phyloP scores from a whole-genome alignment of 192 early-diverging fungal species.

The Entomortierella chlamydospora region DNA sequence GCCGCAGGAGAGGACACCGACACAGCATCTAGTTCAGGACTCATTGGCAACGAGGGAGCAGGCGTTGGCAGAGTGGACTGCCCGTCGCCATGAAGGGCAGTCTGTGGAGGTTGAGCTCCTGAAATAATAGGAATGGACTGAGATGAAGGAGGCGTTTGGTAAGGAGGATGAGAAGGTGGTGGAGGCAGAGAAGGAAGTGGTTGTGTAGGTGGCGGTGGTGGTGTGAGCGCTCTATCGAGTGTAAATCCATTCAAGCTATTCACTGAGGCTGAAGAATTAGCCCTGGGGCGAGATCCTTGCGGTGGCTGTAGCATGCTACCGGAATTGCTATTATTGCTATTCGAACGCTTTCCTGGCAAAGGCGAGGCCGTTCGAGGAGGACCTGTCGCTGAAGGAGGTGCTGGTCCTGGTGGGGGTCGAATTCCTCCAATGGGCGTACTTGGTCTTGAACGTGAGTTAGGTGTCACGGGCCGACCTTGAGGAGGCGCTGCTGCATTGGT shows the following conservation, averaged over 20 bases:
- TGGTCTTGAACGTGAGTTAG: constrained; percentile 20
- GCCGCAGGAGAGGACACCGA: neutral
- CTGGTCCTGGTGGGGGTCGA: constrained; percentile 39
- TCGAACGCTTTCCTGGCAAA: constrained; percentile 13
- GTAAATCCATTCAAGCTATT: constrained; percentile 26
- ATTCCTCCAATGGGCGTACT: constrained; percentile 30
- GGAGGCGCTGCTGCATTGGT: neutral
- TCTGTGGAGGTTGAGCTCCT: neutral
- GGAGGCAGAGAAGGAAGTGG: constrained; percentile 12
- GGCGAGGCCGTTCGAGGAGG: neutral
- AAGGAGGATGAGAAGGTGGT: neutral
- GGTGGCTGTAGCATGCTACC: constrained; percentile 6
- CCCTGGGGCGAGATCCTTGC: constrained; percentile 15
- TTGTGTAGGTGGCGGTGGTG: constrained; percentile 13
- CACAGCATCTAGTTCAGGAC: constrained; percentile 6
- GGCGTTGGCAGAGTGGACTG: constrained; percentile 3
- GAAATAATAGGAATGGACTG: neutral
- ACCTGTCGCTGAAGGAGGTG: constrained; percentile 1
- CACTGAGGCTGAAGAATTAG: constrained; percentile 18
- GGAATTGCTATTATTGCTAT: neutral
- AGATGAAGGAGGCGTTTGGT: constrained; percentile 4
- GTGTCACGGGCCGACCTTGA: neutral
- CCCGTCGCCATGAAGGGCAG: neutral
- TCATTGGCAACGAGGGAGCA: constrained; percentile 16
- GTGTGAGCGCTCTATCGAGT: constrained; percentile 19